Evolutionary conservation across 2,329 filamentous ascomycete species (phyloP).

Genomic region (Trichoderma afroharzianum): DNA sequence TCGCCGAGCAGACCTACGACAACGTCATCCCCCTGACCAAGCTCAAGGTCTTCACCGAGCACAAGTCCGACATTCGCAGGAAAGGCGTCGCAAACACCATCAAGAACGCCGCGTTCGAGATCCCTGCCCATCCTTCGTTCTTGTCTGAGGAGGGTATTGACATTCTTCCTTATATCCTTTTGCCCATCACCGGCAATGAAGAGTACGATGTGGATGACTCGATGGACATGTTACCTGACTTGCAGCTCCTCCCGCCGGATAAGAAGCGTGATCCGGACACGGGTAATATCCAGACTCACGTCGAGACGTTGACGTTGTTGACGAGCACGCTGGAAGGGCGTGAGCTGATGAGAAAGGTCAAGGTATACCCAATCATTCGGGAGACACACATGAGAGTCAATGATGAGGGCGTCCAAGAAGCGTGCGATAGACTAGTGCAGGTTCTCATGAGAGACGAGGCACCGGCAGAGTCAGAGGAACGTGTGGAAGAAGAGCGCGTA

Average conservation of each 20-base stretch:
- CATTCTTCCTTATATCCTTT: constrained; percentile 80
- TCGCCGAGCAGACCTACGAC: constrained; percentile 72
- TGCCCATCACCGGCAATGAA: constrained; percentile 84
- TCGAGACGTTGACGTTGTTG: constrained; percentile 83
- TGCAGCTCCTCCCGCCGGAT: constrained; percentile 84
- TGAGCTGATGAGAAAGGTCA: constrained; percentile 68
- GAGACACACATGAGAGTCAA: constrained; percentile 78
- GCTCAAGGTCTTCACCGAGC: constrained; percentile 90
- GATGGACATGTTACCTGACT: constrained; percentile 80
- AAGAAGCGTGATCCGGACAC: constrained; percentile 78
- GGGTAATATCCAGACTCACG: constrained; percentile 76
- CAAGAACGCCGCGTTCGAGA: constrained; percentile 88
- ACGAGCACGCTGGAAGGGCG: constrained; percentile 74
- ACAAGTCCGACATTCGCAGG: constrained; percentile 75
- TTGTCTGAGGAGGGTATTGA: constrained; percentile 70
- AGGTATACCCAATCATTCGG: constrained; percentile 84
- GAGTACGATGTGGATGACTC: constrained; percentile 86
- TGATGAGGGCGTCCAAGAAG: constrained; percentile 76
- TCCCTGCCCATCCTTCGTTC: constrained; percentile 67
- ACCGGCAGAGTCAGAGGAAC: constrained; percentile 38
- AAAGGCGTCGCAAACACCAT: constrained; percentile 95
- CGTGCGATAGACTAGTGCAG: constrained; percentile 85
- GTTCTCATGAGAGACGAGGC: constrained; percentile 79
- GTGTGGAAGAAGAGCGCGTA: constrained; percentile 43
- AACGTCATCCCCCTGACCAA: constrained; percentile 85